Base-by-base conservation (phyloP, 495 filamentous ascomycete species). In the Daldinia bambusicola region DNA sequence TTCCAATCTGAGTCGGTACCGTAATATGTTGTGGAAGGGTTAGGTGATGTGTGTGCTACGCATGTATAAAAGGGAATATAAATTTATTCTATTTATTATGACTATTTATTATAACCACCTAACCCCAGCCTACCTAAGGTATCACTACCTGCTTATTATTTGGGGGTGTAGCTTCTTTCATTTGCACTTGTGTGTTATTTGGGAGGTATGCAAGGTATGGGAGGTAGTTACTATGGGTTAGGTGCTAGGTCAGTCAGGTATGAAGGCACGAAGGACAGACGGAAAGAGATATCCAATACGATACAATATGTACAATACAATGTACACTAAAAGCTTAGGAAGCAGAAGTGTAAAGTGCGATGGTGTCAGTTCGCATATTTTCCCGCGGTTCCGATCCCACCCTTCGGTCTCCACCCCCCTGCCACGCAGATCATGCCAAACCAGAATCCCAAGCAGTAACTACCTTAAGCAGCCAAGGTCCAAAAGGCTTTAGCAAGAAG, bases 311-410 rank as follows among this genome's bases (percentile, higher is more conserved):
- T 26, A 26, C 26, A 26, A 26, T 26, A 26, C 26, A 26, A 1
- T 59, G 3, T 26, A 26, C 26, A 26, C 26, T 59, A 43, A 43
- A 31, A 55, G 48, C 56, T 56, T 37, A 50, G 32, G 55, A 26
- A 52, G 45, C 59, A 61, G 41, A 43, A 37, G 36, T 18, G 50
- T 45, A 63, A 45, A 45, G 56, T 61, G 55, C 65, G 61, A 72
- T 72, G 65, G 70, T 72, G 70, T 72, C 70, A 72, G 70, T 72
- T 72, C 70, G 70, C 70, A 69, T 72, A 72, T 68, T 72, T 72
- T 72, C 70, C 69, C 70, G 70, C 65, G 70, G 55, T 72, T 72
- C 70, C 70, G 70, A 72, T 72, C 55, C 70, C 55, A 67, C 61
- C 70, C 70, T 63, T 63, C 22, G 9, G 13, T 38, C 9, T 32